These are phyloP conservation scores for Tricholoma saponaceum DNA, from an alignment of 768 basidiomycete species.

Conservation along the genomic window DNA sequence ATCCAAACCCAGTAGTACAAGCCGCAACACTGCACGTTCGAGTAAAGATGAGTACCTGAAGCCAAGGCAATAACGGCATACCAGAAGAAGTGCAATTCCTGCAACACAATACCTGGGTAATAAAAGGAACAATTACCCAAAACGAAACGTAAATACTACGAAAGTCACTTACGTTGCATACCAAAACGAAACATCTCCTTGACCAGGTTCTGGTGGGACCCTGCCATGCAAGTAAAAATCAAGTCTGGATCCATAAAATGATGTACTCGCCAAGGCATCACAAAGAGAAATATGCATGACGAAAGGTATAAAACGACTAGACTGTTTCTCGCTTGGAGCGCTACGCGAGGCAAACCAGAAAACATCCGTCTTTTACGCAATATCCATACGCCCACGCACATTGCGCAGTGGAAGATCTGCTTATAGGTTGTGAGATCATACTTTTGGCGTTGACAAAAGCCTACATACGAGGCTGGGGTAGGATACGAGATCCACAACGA, in stretches of 20 bases:
- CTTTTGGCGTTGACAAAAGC: neutral
- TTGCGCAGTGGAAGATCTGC: slow-evolving; percentile 27
- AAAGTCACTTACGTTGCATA: slow-evolving; percentile 29
- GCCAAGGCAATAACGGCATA: slow-evolving; percentile 7
- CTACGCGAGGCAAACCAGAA: slow-evolving; percentile 18
- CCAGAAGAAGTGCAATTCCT: slow-evolving; percentile 22
- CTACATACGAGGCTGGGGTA: slow-evolving; percentile 32
- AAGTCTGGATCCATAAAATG: neutral
- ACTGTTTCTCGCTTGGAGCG: slow-evolving; percentile 22
- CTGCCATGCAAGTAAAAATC: slow-evolving; percentile 9
- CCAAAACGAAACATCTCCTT: slow-evolving; percentile 35
- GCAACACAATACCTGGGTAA: slow-evolving; percentile 26
- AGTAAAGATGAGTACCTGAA: neutral
- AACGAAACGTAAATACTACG: no score
- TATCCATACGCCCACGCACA: slow-evolving; percentile 29
- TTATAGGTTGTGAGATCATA: neutral
- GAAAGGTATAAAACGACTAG: slow-evolving; percentile 22
- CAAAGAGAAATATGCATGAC: slow-evolving; percentile 25
- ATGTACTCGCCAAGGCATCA: slow-evolving; percentile 27
- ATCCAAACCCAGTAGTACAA: slow-evolving; percentile 41
- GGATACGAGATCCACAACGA: slow-evolving; percentile 34
- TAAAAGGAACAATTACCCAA: neutral
- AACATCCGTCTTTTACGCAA: slow-evolving; percentile 20
- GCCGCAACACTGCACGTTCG: slow-evolving; percentile 22
- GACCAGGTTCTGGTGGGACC: slow-evolving; percentile 32